Evolutionary conservation across 2,329 filamentous ascomycete genomes (phyloP), one percentile per base, ranked within the genome.

Genomic region (Venturia asperata): DNA sequence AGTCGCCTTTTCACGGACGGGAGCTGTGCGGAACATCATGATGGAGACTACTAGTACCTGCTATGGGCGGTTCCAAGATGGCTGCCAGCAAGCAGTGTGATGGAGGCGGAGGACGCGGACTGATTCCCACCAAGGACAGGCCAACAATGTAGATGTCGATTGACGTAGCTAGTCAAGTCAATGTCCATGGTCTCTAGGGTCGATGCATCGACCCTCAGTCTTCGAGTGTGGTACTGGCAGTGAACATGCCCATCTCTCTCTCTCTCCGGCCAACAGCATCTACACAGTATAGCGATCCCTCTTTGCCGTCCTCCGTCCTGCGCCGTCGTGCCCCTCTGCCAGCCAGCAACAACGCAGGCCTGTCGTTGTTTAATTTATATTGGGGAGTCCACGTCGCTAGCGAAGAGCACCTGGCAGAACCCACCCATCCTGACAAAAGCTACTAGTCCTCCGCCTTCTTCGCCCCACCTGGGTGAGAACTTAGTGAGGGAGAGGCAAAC

Each of bases 261-360:
- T 34, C 30, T 34, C 30, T 34, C 6, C 30, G 30, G 30, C 30
- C 30, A 34, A 6, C 30, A 34, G 30, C 30, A 3, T 34, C 6
- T 34, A n/a, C n/a, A n/a, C n/a, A n/a, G n/a, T n/a, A n/a, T n/a
- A 43, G 7, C 7, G 7, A 4, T 10, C n/a, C 21, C 30, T 37
- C 52, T 58, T 58, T 58, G 52, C 52, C 52, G 30, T 58, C 52
- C 52, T 56, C 52, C 52, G n/a, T n/a, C n/a, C n/a, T n/a, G 30
- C 52, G 30, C 52, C 37, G 52, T n/a, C 19, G 30, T 58, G 27
- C 1, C 30, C 27, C 27, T 19, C 52, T n/a, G 17, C 27, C n/a
- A 17, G 3, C 24, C 24, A 11, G 30, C 30, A 24, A 13, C 52
- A 21, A n/a, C 1, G 27, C 52, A 37, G 52, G 15, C 52, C 52